Evolutionary conservation across 805 yeast genomes (phyloP).

Genomic region (Hanseniaspora singularis): DNA sequence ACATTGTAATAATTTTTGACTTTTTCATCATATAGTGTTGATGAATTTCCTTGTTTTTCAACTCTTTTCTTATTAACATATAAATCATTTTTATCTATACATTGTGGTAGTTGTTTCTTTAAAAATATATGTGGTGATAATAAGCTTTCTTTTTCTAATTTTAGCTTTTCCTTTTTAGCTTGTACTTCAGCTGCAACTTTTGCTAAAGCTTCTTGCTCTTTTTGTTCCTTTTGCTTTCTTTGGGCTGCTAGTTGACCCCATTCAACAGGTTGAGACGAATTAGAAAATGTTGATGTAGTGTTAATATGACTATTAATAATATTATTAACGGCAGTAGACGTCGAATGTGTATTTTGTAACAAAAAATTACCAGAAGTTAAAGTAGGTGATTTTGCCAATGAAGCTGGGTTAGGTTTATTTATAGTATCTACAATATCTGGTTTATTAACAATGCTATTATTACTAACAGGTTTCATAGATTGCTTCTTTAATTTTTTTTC

Average conservation of each 20-base stretch:
- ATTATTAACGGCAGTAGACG: slow-evolving; percentile 22
- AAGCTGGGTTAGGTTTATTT: too few species aligned
- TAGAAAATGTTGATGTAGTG: not conserved
- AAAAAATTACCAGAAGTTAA: slow-evolving; percentile 21
- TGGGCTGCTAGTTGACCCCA: slow-evolving; percentile 12
- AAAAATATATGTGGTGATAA: not conserved
- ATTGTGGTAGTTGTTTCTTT: not conserved
- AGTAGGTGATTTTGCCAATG: slow-evolving; percentile 23
- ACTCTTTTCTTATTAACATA: too few species aligned
- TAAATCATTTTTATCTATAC: too few species aligned
- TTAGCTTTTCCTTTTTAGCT: not conserved
- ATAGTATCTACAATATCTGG: too few species aligned
- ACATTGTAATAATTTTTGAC: too few species aligned
- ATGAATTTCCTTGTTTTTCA: too few species aligned
- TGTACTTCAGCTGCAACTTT: slow-evolving; percentile 1
- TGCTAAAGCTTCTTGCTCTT: not conserved
- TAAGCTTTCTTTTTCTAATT: not conserved
- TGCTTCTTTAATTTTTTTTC: slow-evolving; percentile 4
- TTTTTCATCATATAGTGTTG: too few species aligned
- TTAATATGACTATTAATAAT: not conserved
- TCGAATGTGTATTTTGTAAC: slow-evolving; percentile 20
- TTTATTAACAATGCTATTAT: too few species aligned
- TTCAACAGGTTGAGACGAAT: slow-evolving; percentile 3
- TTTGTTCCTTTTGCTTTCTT: slow-evolving; percentile 7
- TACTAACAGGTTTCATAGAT: too few species aligned